phyloP scores from a whole-genome alignment of 257 asterid genomes.

The Solanum bukasovii region DNA sequence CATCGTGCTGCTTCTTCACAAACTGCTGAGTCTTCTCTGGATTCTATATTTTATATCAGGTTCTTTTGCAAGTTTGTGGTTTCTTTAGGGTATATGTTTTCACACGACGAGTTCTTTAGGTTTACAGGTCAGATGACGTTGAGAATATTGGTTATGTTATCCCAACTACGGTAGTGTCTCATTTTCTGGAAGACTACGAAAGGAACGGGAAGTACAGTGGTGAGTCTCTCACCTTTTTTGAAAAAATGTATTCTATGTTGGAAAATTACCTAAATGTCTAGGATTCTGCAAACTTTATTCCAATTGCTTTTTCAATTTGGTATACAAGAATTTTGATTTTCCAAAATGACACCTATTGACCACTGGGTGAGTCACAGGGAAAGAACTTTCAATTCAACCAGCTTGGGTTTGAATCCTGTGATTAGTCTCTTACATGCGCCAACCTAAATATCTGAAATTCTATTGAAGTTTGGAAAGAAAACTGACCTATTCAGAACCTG shows the following conservation, averaged over 20 bases:
- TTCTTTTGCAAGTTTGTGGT: background rate
- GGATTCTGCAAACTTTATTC: background rate
- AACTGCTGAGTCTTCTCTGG: background rate
- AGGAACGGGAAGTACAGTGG: conserved; percentile 92
- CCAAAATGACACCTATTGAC: background rate
- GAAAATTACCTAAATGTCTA: background rate
- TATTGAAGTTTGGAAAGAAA: background rate
- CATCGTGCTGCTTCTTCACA: background rate
- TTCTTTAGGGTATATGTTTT: conserved; percentile 17
- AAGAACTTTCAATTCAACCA: background rate
- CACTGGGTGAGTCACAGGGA: background rate
- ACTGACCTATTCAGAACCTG: background rate
- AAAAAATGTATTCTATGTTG: background rate
- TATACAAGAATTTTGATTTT: background rate
- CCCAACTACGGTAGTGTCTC: conserved; percentile 89
- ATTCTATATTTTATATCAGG: background rate
- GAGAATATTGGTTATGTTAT: conserved; percentile 96
- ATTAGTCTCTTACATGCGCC: background rate
- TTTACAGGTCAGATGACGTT: conserved; percentile 91
- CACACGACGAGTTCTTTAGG: conserved; percentile 52
- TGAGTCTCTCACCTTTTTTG: conserved; percentile 19
- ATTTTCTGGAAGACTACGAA: conserved; percentile 92
- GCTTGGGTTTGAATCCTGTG: background rate
- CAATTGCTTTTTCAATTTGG: background rate
- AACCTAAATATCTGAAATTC: background rate